These are phyloP conservation scores for Leersia perrieri DNA, from an alignment of 176 grass and related monocot species.

Conservation along the genomic window DNA sequence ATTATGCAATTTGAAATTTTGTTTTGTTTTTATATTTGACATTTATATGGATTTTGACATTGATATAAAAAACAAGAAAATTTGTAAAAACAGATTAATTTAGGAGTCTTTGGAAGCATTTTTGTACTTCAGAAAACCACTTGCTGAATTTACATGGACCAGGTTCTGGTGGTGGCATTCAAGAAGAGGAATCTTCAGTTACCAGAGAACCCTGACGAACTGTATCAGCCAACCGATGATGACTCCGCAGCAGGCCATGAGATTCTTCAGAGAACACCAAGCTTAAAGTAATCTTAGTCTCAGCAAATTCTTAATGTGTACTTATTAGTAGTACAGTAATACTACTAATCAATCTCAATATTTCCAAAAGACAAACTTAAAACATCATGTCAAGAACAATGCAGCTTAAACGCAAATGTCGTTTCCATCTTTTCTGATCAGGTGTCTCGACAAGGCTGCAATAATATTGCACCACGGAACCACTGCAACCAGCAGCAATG, in stretches of 20 bases:
- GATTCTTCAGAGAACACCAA: slow-evolving; percentile 43
- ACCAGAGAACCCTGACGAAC: slow-evolving; percentile 31
- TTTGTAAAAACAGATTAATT: no score
- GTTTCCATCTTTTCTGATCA: slow-evolving; percentile 10
- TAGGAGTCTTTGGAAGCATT: no score
- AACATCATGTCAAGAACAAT: no score
- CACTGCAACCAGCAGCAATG: background rate
- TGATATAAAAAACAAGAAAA: no score
- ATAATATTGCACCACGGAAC: background rate
- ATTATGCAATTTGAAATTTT: no score
- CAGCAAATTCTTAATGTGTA: no score
- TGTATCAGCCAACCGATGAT: slow-evolving; percentile 17
- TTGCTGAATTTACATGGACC: background rate
- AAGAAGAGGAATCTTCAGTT: slow-evolving; percentile 54
- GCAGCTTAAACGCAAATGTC: background rate
- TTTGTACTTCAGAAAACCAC: no score
- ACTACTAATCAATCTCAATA: no score
- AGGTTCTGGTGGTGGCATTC: slow-evolving; percentile 66
- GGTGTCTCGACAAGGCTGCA: slow-evolving; percentile 73
- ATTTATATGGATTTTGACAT: no score
- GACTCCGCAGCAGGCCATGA: slow-evolving; percentile 14
- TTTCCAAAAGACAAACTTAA: no score
- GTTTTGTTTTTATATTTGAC: no score
- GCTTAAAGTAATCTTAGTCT: slow-evolving; percentile 63
- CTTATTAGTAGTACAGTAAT: no score